These are phyloP conservation scores for Phyllostachys edulis DNA, from an alignment of 176 grass and related monocot species.

Conservation along the genomic window DNA sequence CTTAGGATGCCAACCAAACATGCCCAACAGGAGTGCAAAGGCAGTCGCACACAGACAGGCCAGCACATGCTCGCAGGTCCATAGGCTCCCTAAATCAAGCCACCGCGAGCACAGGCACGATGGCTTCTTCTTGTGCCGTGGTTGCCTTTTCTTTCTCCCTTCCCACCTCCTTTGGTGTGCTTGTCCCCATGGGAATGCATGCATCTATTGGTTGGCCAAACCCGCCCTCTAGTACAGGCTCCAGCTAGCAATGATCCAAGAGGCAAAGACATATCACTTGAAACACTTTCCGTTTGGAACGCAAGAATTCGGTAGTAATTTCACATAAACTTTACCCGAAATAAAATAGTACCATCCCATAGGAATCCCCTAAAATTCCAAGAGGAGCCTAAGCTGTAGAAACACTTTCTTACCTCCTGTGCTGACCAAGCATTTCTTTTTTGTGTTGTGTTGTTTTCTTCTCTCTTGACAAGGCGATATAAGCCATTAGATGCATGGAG, in stretches of 20 bases:
- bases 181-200: neutral
- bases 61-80: constrained; percentile 12
- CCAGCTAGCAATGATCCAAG: neutral
- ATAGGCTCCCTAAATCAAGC: neutral
- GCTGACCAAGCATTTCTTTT: neutral
- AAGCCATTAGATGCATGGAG: no score
- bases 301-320: neutral
- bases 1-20: no score
- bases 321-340: neutral
- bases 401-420: no score
- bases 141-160: neutral
- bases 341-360: neutral
- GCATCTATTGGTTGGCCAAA: neutral
- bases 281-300: neutral
- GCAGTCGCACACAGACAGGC: neutral
- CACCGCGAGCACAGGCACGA: neutral
- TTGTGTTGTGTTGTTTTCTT: neutral
- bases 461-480: neutral
- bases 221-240: neutral
- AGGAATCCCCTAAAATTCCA: neutral
- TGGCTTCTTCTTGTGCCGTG: neutral
- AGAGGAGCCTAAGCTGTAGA: neutral
- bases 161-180: neutral
- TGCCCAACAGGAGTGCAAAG: neutral
- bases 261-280: neutral